A percentile compares a stretch with the other conserved stretches of the same genome.
phyloP scores from a whole-genome alignment of 2,329 filamentous ascomycete genomes.

The Cryphonectria japonica region DNA sequence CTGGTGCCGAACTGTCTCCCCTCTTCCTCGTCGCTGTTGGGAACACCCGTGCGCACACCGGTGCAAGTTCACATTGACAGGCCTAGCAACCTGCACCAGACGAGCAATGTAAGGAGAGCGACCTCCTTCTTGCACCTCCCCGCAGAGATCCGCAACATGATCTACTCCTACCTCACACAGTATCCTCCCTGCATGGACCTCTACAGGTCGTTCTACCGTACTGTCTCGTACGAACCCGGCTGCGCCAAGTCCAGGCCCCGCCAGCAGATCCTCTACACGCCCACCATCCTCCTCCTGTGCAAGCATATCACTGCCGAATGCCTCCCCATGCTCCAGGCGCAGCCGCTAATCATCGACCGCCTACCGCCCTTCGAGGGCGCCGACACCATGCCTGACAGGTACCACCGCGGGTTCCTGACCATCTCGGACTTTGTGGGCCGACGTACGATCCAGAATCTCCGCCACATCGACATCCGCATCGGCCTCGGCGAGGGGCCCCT shows the following conservation, averaged over 20 bases:
- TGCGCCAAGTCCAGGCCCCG: conserved; percentile 11
- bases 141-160: conserved; percentile 41
- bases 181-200: conserved; percentile 38
- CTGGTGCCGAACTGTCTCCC: neutral
- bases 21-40: neutral
- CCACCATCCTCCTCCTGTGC: conserved; percentile 42
- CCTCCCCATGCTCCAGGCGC: conserved; percentile 35
- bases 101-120: neutral
- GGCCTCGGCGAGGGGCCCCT: conserved; percentile 36
- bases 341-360: conserved; percentile 40
- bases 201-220: conserved; percentile 38
- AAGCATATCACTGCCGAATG: conserved; percentile 41
- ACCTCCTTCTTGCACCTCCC: conserved; percentile 39
- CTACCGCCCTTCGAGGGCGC: conserved; percentile 38
- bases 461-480: conserved; percentile 38
- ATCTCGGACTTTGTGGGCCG: conserved; percentile 37
- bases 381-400: conserved; percentile 30
- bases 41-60: neutral
- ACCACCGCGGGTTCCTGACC: conserved; percentile 32
- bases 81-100: neutral
- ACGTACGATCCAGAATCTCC: conserved; percentile 39
- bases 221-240: conserved; percentile 20
- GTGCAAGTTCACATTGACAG: neutral
- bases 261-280: conserved; percentile 33
- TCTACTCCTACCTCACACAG: conserved; percentile 38